Evolutionary conservation across 2,329 filamentous ascomycete genomes (phyloP).

Genomic region (Neofusicoccum ribis): DNA sequence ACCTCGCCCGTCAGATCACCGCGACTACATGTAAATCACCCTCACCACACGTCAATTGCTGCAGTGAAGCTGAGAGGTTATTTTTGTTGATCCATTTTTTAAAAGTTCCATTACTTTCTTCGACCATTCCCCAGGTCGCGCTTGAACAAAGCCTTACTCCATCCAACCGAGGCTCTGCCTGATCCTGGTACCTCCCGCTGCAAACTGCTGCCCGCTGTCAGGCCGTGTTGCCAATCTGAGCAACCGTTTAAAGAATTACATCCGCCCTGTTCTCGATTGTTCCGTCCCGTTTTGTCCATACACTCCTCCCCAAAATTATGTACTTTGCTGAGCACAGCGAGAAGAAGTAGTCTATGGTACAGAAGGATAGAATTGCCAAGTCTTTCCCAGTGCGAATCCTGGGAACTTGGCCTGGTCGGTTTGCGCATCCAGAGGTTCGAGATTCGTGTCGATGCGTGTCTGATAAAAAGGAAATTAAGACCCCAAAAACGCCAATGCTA

Average conservation of each 20-base stretch:
- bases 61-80: neutral
- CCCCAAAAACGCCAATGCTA: slow-evolving; percentile 21
- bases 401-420: slow-evolving; percentile 3
- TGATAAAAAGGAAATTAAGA: neutral
- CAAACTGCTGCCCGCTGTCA: neutral
- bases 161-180: neutral
- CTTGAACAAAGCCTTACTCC: neutral
- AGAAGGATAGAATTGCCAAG: slow-evolving; percentile 18
- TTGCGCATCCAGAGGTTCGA: slow-evolving; percentile 8
- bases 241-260: slow-evolving; percentile 4
- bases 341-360: slow-evolving; percentile 15
- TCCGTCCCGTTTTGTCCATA: neutral
- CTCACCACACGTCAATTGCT: neutral
- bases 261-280: neutral
- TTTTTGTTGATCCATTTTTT: neutral
- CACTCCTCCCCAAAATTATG: slow-evolving; percentile 12
- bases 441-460: slow-evolving; percentile 12
- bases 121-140: neutral
- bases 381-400: neutral
- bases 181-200: neutral
- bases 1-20: neutral
- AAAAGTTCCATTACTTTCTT: slow-evolving; percentile 8
- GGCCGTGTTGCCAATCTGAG: slow-evolving; percentile 4
- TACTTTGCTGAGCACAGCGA: slow-evolving; percentile 14
- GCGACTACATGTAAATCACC: neutral